Evolutionary conservation across 495 filamentous ascomycete genomes (phyloP).

Genomic region (Penicillium soppii): DNA sequence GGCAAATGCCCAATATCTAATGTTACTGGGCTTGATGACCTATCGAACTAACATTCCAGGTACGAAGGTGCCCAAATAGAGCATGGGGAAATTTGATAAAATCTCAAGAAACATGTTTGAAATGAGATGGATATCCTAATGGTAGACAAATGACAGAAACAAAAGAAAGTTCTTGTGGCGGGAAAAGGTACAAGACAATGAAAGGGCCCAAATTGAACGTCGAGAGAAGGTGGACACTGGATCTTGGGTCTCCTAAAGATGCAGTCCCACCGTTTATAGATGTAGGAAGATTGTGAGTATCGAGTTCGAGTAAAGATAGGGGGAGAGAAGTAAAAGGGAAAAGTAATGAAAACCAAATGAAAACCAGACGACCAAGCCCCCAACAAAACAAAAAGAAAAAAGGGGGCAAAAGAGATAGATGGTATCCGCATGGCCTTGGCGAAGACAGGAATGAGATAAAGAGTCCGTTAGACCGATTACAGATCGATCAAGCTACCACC

Average conservation of each 20-base stretch:
- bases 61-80: background rate
- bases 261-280: background rate
- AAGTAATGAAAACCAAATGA: conserved; percentile 11
- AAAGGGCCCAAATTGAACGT: conserved; percentile 1
- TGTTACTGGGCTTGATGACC: background rate
- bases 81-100: background rate
- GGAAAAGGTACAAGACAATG: conserved; percentile 6
- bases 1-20: too few relatives aligned
- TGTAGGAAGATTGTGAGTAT: background rate
- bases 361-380: conserved; percentile 4
- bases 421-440: conserved; percentile 12
- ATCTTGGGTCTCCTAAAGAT: background rate
- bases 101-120: conserved; percentile 9
- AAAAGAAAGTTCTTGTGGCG: conserved; percentile 18
- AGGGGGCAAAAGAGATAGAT: conserved; percentile 22
- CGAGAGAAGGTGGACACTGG: background rate
- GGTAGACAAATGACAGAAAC: conserved; percentile 14
- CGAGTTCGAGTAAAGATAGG: conserved; percentile 3
- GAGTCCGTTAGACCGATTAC: conserved; percentile 35
- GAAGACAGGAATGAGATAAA: conserved; percentile 12
- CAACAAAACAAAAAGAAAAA: conserved; percentile 6
- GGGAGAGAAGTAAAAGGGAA: background rate
- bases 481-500: conserved; percentile 90
- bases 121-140: conserved; percentile 35
- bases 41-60: too few relatives aligned